phyloP scores from a whole-genome alignment of 495 filamentous ascomycete species.

The Talaromyces adpressus region DNA sequence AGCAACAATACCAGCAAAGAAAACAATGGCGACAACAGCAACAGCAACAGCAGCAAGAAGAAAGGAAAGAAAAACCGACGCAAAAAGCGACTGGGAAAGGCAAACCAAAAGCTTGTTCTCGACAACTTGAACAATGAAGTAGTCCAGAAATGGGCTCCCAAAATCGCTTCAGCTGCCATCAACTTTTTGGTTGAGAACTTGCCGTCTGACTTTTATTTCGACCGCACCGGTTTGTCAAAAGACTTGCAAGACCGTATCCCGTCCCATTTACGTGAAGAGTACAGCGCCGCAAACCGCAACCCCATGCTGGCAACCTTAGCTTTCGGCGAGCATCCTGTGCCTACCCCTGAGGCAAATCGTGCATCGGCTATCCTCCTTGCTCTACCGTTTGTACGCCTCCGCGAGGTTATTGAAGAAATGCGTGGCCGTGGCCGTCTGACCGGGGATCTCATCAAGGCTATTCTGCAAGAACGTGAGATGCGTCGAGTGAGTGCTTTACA shows the following conservation, averaged over 20 bases:
- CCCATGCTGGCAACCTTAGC: slow-evolving; percentile 14
- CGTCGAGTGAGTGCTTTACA: slow-evolving; percentile 21
- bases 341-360: slow-evolving; percentile 10
- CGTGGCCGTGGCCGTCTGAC: slow-evolving; percentile 9
- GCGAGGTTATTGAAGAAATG: slow-evolving; percentile 13
- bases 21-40: neutral
- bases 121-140: slow-evolving; percentile 7
- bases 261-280: slow-evolving; percentile 9
- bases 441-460: slow-evolving; percentile 9
- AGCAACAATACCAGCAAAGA: neutral
- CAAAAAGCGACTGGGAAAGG: neutral
- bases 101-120: neutral
- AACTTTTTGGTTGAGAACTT: slow-evolving; percentile 17
- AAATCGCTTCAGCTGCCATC: slow-evolving; percentile 13
- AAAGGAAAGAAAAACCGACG: neutral
- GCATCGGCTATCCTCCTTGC: slow-evolving; percentile 21
- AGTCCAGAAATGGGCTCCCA: slow-evolving; percentile 12
- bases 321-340: slow-evolving; percentile 16
- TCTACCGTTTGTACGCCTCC: slow-evolving; percentile 16
- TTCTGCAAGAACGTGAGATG: slow-evolving; percentile 22
- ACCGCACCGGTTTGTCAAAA: slow-evolving; percentile 14
- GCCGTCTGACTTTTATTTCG: slow-evolving; percentile 14
- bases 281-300: slow-evolving; percentile 9
- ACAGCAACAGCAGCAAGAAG: neutral
- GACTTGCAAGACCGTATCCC: slow-evolving; percentile 24